These are phyloP conservation scores for Paecilomyces sp. DNA, from an alignment of 2,329 filamentous ascomycete genomes.

Conservation along the genomic window DNA sequence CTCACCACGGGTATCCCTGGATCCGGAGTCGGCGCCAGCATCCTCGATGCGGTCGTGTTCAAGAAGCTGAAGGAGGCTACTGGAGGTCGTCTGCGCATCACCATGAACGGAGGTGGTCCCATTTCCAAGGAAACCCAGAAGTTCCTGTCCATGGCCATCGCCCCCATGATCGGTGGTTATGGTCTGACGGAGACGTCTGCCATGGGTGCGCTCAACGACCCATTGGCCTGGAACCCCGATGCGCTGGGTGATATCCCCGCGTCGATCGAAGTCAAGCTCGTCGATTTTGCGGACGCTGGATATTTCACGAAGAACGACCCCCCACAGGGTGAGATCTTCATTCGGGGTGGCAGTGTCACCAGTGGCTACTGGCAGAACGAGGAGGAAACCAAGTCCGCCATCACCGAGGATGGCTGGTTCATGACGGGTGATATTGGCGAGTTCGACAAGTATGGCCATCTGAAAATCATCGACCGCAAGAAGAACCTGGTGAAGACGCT, in stretches of 20 bases:
- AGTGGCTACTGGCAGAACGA: conserved; percentile 77
- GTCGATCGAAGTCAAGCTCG: conserved; percentile 80
- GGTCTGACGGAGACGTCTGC: conserved; percentile 90
- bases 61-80: conserved; percentile 86
- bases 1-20: conserved; percentile 46
- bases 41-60: conserved; percentile 82
- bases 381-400: conserved; percentile 70
- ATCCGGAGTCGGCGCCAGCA: conserved; percentile 45
- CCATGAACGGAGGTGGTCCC: conserved; percentile 90
- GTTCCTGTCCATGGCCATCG: conserved; percentile 87
- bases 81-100: conserved; percentile 78
- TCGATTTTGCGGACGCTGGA: conserved; percentile 81
- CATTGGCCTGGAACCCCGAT: conserved; percentile 71
- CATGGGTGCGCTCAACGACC: conserved; percentile 54
- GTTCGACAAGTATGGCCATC: conserved; percentile 70
- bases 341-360: conserved; percentile 70
- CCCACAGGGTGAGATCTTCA: conserved; percentile 87
- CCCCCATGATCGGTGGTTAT: conserved; percentile 91
- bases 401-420: conserved; percentile 89
- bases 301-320: conserved; percentile 69
- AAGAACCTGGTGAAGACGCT: conserved; percentile 97
- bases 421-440: conserved; percentile 94
- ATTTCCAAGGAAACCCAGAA: conserved; percentile 80
- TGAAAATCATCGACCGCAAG: conserved; percentile 88
- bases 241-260: conserved; percentile 73